A percentile compares a stretch with the other conserved stretches of the same genome.
Evolutionary conservation across 2,329 filamentous ascomycete genomes (phyloP).

Genomic region (Ceratocystis harringtonii): DNA sequence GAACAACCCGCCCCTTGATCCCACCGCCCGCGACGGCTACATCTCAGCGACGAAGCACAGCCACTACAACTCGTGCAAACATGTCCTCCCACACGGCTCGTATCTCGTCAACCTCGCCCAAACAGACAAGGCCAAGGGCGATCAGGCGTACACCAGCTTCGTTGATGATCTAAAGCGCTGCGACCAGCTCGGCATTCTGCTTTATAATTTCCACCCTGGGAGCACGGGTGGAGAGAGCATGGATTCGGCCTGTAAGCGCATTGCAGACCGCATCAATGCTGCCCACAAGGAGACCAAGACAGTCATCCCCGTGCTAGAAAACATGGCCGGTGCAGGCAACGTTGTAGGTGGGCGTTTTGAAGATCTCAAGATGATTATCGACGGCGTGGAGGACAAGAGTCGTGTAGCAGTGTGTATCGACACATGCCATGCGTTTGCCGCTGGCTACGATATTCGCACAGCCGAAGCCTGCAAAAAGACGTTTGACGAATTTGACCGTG

Average conservation of each 20-base stretch:
- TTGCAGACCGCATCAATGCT: slow-evolving; percentile 68
- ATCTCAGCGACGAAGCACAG: slow-evolving; percentile 51
- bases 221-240: slow-evolving; percentile 53
- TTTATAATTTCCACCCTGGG: slow-evolving; percentile 99
- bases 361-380: slow-evolving; percentile 75
- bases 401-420: slow-evolving; percentile 91
- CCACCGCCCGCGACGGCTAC: slow-evolving; percentile 55
- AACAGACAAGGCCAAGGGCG: slow-evolving; percentile 60
- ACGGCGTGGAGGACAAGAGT: slow-evolving; percentile 59
- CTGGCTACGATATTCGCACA: slow-evolving; percentile 75
- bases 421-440: slow-evolving; percentile 91
- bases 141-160: slow-evolving; percentile 74
- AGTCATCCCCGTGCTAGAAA: slow-evolving; percentile 79
- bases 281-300: slow-evolving; percentile 60
- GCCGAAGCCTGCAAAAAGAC: slow-evolving; percentile 59
- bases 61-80: slow-evolving; percentile 53
- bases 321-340: slow-evolving; percentile 85
- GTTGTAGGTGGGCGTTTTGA: slow-evolving; percentile 74
- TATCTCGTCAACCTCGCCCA: slow-evolving; percentile 96
- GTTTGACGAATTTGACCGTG: slow-evolving; percentile 57
- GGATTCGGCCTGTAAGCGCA: slow-evolving; percentile 56
- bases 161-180: slow-evolving; percentile 78
- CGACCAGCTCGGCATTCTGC: slow-evolving; percentile 64
- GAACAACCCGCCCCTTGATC: slow-evolving; percentile 62
- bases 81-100: slow-evolving; percentile 81